Base-by-base conservation (phyloP, 768 basidiomycete genomes). In the Phlegmacium glaucopus region DNA sequence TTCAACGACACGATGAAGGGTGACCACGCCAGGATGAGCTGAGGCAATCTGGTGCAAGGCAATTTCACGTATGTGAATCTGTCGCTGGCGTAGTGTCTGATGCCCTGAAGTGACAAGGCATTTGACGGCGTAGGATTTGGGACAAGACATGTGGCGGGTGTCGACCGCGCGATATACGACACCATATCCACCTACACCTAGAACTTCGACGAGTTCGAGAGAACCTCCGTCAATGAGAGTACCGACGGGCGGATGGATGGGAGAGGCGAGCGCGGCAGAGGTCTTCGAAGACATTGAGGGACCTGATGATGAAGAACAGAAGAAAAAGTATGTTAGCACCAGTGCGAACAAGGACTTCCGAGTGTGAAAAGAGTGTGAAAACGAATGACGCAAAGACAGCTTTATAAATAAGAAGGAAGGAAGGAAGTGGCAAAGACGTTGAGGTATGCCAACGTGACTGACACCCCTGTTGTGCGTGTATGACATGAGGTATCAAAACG, bases 171-270 rank as follows among this genome's bases (percentile, higher is more conserved):
- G 89, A 66, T 96, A 96, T 28, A 96, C 95, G 58, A 94, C 86
- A 54, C 95, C 95, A 63, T 96, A 98, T 40, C 94, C 94, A 36
- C 95, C 95, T 45, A 92, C 83, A 51, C 96, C 95, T 47, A 98
- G 81, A 52, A 95, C 82, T 63, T 90, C 83, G 57, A 90, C 81
- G 57, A 98, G 87, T 70, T 94, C 82, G 53, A 98, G 81, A 47
- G 83, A 75, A 56, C 83, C 87, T 60, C 84, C 79, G 76, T 94
- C 92, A 76, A 98, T 91, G 69, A 82, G 72, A 58, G 86, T 85
- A 47, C 94, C 94, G 60, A 89, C 71, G 56, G 78, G 72, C 45
- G 83, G 82, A 52, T 76, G 74, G 43, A 65, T 72, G 71, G 56
- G 77, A 75, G 61, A 72, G 66, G 60, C 59, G 61, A 53, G 62